Evolutionary conservation across 2,329 filamentous ascomycete genomes (phyloP).

Genomic region (Sporothrix protearum): DNA sequence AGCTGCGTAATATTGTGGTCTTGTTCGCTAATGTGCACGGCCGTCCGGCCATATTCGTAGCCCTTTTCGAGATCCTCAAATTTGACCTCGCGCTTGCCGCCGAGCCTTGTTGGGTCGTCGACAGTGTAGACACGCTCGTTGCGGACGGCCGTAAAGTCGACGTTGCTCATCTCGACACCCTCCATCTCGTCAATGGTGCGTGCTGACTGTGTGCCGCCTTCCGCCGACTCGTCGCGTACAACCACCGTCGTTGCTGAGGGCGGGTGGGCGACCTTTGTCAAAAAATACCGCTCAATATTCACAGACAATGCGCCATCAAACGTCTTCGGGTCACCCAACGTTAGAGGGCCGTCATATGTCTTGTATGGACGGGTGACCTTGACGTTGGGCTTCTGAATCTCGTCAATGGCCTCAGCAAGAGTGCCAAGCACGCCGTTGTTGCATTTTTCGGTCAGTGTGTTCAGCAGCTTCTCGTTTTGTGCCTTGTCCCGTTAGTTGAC

Average conservation of each 20-base stretch:
- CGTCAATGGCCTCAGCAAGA: slow-evolving; percentile 76
- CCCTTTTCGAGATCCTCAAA: slow-evolving; percentile 85
- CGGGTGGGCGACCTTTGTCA: slow-evolving; percentile 72
- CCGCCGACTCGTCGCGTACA: slow-evolving; percentile 48
- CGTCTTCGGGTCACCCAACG: slow-evolving; percentile 70
- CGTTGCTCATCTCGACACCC: slow-evolving; percentile 44
- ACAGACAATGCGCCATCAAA: slow-evolving; percentile 76
- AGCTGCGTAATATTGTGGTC: slow-evolving; percentile 88
- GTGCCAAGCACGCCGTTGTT: slow-evolving; percentile 72
- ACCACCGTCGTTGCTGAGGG: slow-evolving; percentile 77
- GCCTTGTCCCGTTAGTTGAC: slow-evolving; percentile 39
- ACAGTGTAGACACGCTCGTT: slow-evolving; percentile 77
- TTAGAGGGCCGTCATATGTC: slow-evolving; percentile 74
- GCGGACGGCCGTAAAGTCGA: slow-evolving; percentile 64
- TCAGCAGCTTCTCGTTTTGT: slow-evolving; percentile 70
- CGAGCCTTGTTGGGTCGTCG: slow-evolving; percentile 67
- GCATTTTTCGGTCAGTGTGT: slow-evolving; percentile 62
- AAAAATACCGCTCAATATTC: slow-evolving; percentile 85
- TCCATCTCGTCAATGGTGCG: slow-evolving; percentile 50
- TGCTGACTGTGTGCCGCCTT: slow-evolving; percentile 51
- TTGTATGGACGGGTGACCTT: slow-evolving; percentile 74
- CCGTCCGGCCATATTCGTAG: slow-evolving; percentile 88
- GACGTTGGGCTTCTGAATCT: slow-evolving; percentile 71
- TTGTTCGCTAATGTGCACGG: slow-evolving; percentile 83
- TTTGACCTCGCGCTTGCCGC: slow-evolving; percentile 76